Evolutionary conservation across 225 moss, liverwort and hornwort species (phyloP).

Genomic region (Pleurozium schreberi): DNA sequence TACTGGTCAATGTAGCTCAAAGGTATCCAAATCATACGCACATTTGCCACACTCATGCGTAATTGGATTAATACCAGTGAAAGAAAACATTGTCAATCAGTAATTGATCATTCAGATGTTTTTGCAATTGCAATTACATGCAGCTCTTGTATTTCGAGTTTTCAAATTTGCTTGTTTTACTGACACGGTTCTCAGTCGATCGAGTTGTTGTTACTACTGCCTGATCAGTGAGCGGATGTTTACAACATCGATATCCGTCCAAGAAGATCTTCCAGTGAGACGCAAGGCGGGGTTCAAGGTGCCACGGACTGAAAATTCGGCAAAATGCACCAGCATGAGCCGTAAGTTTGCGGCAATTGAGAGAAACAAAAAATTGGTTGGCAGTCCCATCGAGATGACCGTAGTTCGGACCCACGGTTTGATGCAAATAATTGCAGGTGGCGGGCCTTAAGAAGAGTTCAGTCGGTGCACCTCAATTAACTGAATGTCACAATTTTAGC

Average conservation of each 20-base stretch:
- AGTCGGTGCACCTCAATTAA: background rate
- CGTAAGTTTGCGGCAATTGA: too few relatives aligned
- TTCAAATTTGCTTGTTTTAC: background rate
- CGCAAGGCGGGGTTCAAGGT: background rate
- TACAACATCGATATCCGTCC: too few relatives aligned
- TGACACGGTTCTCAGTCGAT: background rate
- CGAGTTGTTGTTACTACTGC: background rate
- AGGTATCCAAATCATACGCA: background rate
- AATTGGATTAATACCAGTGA: too few relatives aligned
- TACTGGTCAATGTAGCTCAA: background rate
- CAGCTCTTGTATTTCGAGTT: too few relatives aligned
- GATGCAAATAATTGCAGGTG: background rate
- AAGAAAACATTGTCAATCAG: background rate
- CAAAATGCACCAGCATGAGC: background rate
- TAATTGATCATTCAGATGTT: background rate
- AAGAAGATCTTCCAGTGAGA: background rate
- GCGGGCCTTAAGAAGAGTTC: background rate
- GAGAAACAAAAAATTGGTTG: too few relatives aligned
- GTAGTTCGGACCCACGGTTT: background rate
- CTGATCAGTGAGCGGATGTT: background rate
- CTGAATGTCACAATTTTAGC: background rate
- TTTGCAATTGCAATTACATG: background rate
- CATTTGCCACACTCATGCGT: background rate
- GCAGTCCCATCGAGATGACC: background rate
- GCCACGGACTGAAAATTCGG: background rate